Conservation (phyloP, 2,329 filamentous ascomycete species). For the Fusarium nanum region DNA sequence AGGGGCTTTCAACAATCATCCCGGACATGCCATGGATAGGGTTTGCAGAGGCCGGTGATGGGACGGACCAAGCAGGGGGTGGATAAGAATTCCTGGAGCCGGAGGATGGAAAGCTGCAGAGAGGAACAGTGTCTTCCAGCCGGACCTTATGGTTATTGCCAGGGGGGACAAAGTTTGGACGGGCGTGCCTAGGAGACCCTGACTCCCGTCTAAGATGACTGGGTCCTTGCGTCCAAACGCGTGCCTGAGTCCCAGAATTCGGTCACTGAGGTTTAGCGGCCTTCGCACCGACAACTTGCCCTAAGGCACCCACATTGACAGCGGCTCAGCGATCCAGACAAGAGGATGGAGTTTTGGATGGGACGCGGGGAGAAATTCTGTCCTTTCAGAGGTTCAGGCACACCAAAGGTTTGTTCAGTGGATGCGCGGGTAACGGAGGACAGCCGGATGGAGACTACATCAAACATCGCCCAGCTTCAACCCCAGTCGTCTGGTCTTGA, state of each 20-base stretch:
- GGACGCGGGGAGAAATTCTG: constrained; percentile 42
- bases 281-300: constrained; percentile 44
- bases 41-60: constrained; percentile 31
- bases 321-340: constrained; percentile 47
- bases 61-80: constrained; percentile 34
- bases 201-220: constrained; percentile 34
- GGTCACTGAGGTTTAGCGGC: constrained; percentile 50
- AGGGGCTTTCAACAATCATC: constrained; percentile 31
- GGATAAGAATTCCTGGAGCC: constrained; percentile 46
- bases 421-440: constrained; percentile 42
- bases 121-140: constrained; percentile 18
- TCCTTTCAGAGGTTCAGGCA: constrained; percentile 33
- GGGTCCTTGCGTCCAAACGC: constrained; percentile 38
- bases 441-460: constrained; percentile 40
- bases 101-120: constrained; percentile 37
- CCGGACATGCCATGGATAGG: constrained; percentile 41
- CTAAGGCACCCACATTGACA: constrained; percentile 49
- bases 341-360: constrained; percentile 32
- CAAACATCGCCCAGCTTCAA: constrained; percentile 36
- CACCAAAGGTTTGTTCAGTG: constrained; percentile 31
- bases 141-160: constrained; percentile 26
- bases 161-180: constrained; percentile 25
- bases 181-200: constrained; percentile 37
- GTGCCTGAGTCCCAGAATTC: constrained; percentile 48
- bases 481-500: constrained; percentile 25